A percentile compares a stretch with the other conserved stretches of the same genome.
phyloP scores from a whole-genome alignment of 2,329 filamentous ascomycete species.

The Rasamsonia emersonii region DNA sequence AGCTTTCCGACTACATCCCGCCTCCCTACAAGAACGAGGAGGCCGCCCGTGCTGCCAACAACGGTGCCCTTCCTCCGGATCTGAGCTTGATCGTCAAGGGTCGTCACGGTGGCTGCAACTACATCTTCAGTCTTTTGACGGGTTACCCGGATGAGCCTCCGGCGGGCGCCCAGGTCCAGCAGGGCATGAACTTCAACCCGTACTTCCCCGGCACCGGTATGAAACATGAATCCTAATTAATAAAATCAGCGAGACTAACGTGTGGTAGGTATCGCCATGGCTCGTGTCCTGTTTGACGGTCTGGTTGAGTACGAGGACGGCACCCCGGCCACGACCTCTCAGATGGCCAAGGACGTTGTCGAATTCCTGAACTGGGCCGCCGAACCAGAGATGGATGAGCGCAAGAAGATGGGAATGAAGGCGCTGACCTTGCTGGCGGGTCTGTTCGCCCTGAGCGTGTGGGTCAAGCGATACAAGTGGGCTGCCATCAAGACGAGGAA shows the following conservation, averaged over 20 bases:
- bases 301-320: conserved; percentile 97
- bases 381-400: conserved; percentile 97
- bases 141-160: conserved; percentile 96
- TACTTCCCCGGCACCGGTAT: conserved; percentile 95
- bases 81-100: conserved; percentile 96
- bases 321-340: conserved; percentile 86
- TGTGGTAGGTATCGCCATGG: conserved; percentile 73
- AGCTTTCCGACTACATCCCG: conserved; percentile 95
- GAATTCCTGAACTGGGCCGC: conserved; percentile 99
- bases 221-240: conserved; percentile 8
- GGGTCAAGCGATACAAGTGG: conserved; percentile 99
- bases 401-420: conserved; percentile 99
- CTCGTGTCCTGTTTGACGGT: conserved; percentile 93
- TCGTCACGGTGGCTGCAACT: conserved; percentile 94
- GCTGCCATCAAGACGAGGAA: conserved; percentile 90
- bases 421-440: conserved; percentile 70
- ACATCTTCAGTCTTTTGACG: conserved; percentile 94
- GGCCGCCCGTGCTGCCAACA: conserved; percentile 94
- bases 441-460: conserved; percentile 80
- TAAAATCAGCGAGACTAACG: conserved; percentile 4
- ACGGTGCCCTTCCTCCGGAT: conserved; percentile 94
- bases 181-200: conserved; percentile 98
- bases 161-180: conserved; percentile 73
- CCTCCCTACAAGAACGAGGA: conserved; percentile 98
- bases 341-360: conserved; percentile 99